These are phyloP conservation scores for Ambrosiella xylebori DNA, from an alignment of 2,329 filamentous ascomycete species.

Conservation along the genomic window DNA sequence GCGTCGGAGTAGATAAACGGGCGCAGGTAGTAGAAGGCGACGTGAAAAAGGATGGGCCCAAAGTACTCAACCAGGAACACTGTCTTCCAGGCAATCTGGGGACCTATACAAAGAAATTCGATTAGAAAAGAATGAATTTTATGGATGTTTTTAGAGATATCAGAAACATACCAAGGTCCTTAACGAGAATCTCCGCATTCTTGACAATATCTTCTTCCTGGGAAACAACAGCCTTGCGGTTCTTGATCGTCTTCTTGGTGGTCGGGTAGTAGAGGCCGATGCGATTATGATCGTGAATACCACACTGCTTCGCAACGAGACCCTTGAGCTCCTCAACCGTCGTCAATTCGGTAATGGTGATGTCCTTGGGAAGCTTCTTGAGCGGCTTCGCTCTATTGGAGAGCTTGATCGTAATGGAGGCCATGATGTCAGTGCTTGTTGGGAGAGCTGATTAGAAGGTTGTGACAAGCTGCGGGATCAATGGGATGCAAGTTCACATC, in stretches of 20 bases:
- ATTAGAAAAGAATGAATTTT: slow-evolving; percentile 1
- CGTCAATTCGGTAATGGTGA: slow-evolving; percentile 32
- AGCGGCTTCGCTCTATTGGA: slow-evolving; percentile 30
- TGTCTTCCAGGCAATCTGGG: slow-evolving; percentile 79
- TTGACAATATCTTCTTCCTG: slow-evolving; percentile 31
- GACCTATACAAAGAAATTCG: slow-evolving; percentile 33
- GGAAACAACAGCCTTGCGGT: slow-evolving; percentile 36
- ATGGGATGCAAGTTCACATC: too few species aligned
- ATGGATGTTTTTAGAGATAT: background rate
- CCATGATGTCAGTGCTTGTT: background rate
- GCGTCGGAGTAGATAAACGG: slow-evolving; percentile 38
- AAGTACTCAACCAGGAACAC: slow-evolving; percentile 94
- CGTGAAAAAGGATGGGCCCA: slow-evolving; percentile 78
- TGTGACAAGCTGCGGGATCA: too few species aligned
- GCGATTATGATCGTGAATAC: slow-evolving; percentile 40
- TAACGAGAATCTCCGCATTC: slow-evolving; percentile 55
- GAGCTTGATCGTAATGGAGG: slow-evolving; percentile 23
- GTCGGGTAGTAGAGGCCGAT: slow-evolving; percentile 44
- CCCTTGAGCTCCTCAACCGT: slow-evolving; percentile 45
- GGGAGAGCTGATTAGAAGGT: too few species aligned
- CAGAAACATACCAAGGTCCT: slow-evolving; percentile 61
- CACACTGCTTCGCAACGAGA: slow-evolving; percentile 32
- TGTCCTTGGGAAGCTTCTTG: slow-evolving; percentile 33
- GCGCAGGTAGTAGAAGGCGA: slow-evolving; percentile 52
- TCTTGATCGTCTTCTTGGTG: slow-evolving; percentile 45